Percentiles rank a stretch among this genome's conserved stretches.
phyloP scores from a whole-genome alignment of 768 basidiomycete species.

The Tulasnella sp. region DNA sequence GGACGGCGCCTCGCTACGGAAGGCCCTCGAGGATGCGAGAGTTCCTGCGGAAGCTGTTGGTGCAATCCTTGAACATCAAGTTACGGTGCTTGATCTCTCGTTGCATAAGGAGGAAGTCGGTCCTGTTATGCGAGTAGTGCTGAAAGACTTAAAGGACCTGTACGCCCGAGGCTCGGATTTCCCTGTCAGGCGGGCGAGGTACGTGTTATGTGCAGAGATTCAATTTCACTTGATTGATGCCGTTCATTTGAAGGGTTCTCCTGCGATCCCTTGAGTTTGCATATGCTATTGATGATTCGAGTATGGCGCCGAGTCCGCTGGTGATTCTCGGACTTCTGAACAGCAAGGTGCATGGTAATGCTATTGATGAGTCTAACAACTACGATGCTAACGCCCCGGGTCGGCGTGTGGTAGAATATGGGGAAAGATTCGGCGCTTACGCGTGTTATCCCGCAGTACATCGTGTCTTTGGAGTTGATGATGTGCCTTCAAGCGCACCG shows the following conservation, averaged over 20 bases:
- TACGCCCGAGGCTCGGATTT: constrained; percentile 35
- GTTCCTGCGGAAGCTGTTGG: constrained; percentile 8
- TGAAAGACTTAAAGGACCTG: constrained; percentile 39
- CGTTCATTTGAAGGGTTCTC: constrained; percentile 32
- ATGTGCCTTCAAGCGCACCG: constrained; percentile 60
- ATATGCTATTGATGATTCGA: constrained; percentile 30
- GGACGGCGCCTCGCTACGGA: not conserved
- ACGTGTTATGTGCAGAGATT: not conserved
- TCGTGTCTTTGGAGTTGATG: constrained; percentile 50
- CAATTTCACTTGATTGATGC: not conserved
- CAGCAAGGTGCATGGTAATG: not conserved
- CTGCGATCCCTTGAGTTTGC: constrained; percentile 43
- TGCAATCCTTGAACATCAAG: constrained; percentile 8
- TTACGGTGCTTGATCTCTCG: not conserved
- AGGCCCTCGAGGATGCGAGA: constrained; percentile 3
- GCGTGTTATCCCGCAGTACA: constrained; percentile 30
- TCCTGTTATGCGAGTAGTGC: constrained; percentile 31
- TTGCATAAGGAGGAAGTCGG: constrained; percentile 30
- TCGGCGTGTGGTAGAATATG: constrained; percentile 22
- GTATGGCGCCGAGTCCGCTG: constrained; percentile 24
- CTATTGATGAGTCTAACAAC: not conserved
- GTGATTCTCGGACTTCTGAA: constrained; percentile 17
- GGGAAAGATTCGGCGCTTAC: constrained; percentile 26
- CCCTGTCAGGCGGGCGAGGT: constrained; percentile 44
- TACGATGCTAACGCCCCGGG: not conserved